Conservation (phyloP, 345 rosid species). For the Brassica carinata region DNA sequence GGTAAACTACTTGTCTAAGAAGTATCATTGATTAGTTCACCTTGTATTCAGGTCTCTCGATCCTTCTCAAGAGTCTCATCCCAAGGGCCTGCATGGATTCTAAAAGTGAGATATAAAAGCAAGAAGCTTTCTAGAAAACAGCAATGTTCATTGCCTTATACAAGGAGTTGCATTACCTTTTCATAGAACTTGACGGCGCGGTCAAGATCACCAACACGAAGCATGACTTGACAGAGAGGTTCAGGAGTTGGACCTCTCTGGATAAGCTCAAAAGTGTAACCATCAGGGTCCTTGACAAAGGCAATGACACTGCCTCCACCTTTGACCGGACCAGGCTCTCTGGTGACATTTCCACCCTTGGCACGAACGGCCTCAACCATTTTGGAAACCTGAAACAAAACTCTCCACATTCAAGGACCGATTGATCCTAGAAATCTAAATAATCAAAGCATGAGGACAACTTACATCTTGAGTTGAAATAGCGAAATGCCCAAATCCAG, state of each 20-base stretch:
- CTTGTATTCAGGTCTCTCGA: constrained; percentile 81
- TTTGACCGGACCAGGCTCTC: constrained; percentile 95
- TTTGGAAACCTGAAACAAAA: constrained; percentile 62
- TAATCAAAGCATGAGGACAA: too few species aligned
- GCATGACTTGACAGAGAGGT: constrained; percentile 96
- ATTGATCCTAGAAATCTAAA: too few species aligned
- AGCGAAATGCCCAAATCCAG: constrained; percentile 94
- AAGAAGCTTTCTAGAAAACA: constrained; percentile 5
- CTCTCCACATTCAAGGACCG: neutral
- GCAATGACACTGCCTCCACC: constrained; percentile 76
- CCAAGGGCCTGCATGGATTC: constrained; percentile 68
- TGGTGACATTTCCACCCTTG: constrained; percentile 71
- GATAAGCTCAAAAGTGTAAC: constrained; percentile 80
- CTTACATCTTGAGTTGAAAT: constrained; percentile 87
- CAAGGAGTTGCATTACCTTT: constrained; percentile 62
- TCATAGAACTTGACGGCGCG: constrained; percentile 93
- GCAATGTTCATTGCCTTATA: neutral
- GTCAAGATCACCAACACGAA: constrained; percentile 86
- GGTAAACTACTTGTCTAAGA: neutral
- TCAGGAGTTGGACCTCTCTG: constrained; percentile 89
- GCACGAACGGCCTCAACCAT: constrained; percentile 74
- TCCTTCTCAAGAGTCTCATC: constrained; percentile 71
- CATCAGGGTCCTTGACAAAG: constrained; percentile 98
- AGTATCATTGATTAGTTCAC: constrained; percentile 38
- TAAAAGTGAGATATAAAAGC: neutral